Evolutionary conservation across 805 yeast genomes (phyloP).

Genomic region (Diddensiella caesifluorescens): DNA sequence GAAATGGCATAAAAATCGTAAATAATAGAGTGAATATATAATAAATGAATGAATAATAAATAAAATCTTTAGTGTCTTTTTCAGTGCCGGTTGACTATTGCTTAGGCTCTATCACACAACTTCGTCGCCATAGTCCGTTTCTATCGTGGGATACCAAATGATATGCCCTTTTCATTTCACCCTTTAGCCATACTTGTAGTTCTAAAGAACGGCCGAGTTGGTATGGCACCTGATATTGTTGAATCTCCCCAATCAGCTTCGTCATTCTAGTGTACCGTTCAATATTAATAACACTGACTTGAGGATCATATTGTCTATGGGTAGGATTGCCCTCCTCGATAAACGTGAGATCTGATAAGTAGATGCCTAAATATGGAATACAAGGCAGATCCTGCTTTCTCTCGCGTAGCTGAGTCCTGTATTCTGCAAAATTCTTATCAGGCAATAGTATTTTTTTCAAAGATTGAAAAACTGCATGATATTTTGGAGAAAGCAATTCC

Average conservation of each 20-base stretch:
- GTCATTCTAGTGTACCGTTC: conserved; percentile 32
- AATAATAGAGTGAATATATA: neutral
- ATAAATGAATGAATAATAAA: conserved; percentile 11
- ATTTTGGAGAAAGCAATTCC: conserved; percentile 30
- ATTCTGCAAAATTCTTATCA: conserved; percentile 33
- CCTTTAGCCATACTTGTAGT: conserved; percentile 32
- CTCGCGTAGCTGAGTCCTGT: conserved; percentile 28
- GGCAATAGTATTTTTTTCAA: conserved; percentile 30
- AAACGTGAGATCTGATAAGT: conserved; percentile 33
- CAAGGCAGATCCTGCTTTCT: conserved; percentile 23
- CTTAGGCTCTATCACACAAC: conserved; percentile 33
- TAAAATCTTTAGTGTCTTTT: conserved; percentile 5
- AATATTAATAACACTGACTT: conserved; percentile 28
- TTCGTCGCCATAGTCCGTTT: conserved; percentile 34
- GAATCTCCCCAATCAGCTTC: conserved; percentile 30
- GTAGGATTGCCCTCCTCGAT: conserved; percentile 35
- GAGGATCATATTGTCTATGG: conserved; percentile 11
- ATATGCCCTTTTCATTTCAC: conserved; percentile 31
- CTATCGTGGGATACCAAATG: conserved; percentile 25
- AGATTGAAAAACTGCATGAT: conserved; percentile 22
- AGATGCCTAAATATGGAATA: conserved; percentile 35
- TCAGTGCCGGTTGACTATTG: no score
- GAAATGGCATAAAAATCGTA: conserved; percentile 3
- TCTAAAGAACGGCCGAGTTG: conserved; percentile 18
- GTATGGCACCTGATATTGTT: conserved; percentile 29